Conservation (phyloP, 2,329 filamentous ascomycete species). For the Calonectria henricotiae region DNA sequence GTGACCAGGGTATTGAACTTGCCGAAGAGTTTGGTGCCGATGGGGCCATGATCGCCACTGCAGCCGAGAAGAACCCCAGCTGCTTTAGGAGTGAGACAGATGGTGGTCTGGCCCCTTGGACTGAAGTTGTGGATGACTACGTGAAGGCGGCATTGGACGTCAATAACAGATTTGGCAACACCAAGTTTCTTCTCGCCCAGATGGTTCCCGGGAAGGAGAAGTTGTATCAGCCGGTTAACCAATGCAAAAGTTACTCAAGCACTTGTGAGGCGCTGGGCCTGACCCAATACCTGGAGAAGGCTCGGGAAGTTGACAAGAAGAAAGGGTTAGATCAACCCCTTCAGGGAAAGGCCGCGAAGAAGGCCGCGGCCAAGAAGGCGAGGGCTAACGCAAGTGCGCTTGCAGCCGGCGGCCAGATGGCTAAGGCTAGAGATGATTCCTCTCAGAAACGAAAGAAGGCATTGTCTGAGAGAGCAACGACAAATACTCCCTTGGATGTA, state of each 20-base stretch:
- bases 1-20: slow-evolving; percentile 81
- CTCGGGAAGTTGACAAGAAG: slow-evolving; percentile 76
- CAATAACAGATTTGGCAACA: slow-evolving; percentile 92
- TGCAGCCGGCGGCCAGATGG: slow-evolving; percentile 66
- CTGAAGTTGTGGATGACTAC: slow-evolving; percentile 84
- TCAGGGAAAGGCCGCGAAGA: slow-evolving; percentile 57
- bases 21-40: slow-evolving; percentile 88
- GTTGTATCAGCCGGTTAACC: slow-evolving; percentile 74
- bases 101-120: slow-evolving; percentile 83
- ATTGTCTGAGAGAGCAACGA: slow-evolving; percentile 57
- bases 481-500: slow-evolving; percentile 43
- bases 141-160: slow-evolving; percentile 81
- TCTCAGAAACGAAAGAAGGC: slow-evolving; percentile 56
- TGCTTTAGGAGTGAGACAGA: slow-evolving; percentile 82
- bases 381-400: slow-evolving; percentile 61
- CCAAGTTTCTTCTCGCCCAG: slow-evolving; percentile 90
- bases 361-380: slow-evolving; percentile 55
- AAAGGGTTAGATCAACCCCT: slow-evolving; percentile 73
- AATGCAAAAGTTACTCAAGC: slow-evolving; percentile 80
- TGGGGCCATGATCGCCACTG: slow-evolving; percentile 96
- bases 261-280: slow-evolving; percentile 78
- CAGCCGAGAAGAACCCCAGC: slow-evolving; percentile 92
- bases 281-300: slow-evolving; percentile 75
- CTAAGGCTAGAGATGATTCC: slow-evolving; percentile 57
- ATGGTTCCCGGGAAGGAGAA: slow-evolving; percentile 86